A percentile compares a stretch with the other conserved stretches of the same genome.
Evolutionary conservation across 148 eudicot genomes (phyloP).

Genomic region (Rhododendron vialii): DNA sequence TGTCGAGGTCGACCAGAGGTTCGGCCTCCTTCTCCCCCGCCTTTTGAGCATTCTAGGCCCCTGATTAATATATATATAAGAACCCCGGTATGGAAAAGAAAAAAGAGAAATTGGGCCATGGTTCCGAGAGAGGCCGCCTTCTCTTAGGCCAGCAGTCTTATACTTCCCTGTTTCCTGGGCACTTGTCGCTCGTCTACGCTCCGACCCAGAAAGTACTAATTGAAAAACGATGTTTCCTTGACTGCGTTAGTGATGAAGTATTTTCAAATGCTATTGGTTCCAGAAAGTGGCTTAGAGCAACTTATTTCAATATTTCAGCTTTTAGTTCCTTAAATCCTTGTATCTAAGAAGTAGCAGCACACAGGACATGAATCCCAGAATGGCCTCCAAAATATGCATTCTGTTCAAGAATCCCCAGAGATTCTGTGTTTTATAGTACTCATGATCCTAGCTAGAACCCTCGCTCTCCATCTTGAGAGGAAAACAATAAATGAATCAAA

Average conservation of each 20-base stretch:
- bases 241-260: too few species aligned
- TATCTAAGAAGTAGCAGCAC: neutral
- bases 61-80: neutral
- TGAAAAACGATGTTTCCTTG: neutral
- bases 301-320: neutral
- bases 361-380: neutral
- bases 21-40: neutral
- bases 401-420: neutral
- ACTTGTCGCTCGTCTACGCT: too few species aligned
- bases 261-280: neutral
- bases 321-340: neutral
- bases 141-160: neutral
- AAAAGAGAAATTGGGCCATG: neutral
- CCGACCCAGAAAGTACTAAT: too few species aligned
- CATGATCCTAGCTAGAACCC: neutral
- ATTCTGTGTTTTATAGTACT: neutral
- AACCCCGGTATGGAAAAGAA: neutral
- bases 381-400: neutral
- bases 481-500: neutral
- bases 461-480: neutral
- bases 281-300: slow-evolving; percentile 1
- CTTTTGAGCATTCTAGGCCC: neutral
- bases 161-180: neutral
- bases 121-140: neutral
- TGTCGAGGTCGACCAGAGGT: neutral